Evolutionary conservation across 169 alveolate species (phyloP).

Genomic region (Amoebophrya sp.): DNA sequence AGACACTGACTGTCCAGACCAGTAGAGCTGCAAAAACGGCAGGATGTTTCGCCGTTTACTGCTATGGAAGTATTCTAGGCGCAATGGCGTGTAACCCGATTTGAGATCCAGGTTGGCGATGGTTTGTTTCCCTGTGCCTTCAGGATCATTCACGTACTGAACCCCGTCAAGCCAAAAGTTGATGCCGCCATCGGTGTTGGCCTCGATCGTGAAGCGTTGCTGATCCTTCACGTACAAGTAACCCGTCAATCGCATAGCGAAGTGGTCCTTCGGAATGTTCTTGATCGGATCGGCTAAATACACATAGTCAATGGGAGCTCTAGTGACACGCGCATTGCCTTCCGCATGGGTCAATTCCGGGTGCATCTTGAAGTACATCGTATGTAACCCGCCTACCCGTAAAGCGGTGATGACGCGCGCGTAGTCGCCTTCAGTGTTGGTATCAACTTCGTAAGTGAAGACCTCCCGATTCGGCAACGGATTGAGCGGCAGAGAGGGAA

Average conservation of each 20-base stretch:
- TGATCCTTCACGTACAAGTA: conserved; percentile 17
- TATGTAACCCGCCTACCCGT: conserved; percentile 13
- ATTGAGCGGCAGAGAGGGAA: neutral
- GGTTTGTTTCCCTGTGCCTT: conserved; percentile 9
- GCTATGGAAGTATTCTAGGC: conserved; percentile 18
- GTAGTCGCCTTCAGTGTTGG: conserved; percentile 23
- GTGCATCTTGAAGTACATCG: conserved; percentile 25
- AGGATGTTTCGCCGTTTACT: neutral
- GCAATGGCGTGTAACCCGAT: neutral
- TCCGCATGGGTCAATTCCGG: neutral
- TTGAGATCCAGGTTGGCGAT: neutral
- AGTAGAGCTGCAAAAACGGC: conserved; percentile 5
- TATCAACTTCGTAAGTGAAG: neutral
- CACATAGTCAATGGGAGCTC: conserved; percentile 13
- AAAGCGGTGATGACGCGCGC: neutral
- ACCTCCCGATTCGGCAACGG: neutral
- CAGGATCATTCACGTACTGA: neutral
- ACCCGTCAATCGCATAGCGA: conserved; percentile 16
- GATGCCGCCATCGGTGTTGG: conserved; percentile 12
- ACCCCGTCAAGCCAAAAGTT: conserved; percentile 17
- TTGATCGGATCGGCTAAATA: neutral
- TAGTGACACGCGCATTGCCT: neutral
- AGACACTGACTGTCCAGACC: neutral
- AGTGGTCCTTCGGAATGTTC: conserved; percentile 24
- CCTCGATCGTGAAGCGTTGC: neutral